Base-by-base conservation (phyloP, 2,329 filamentous ascomycete genomes). In the Pezizomycotina sp. region DNA sequence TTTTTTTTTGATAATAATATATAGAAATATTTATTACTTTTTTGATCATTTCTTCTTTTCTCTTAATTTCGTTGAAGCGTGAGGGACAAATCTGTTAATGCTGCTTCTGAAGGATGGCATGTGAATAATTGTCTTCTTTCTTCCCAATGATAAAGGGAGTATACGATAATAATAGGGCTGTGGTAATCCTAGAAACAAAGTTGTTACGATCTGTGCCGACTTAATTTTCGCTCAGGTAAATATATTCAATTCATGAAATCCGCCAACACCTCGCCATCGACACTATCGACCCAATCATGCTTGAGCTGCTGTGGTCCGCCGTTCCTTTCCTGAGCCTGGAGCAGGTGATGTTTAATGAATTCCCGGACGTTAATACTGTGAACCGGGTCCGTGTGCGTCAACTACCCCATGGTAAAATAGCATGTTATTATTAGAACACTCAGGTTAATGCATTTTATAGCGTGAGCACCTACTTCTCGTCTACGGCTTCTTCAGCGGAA, bases 191-290 rank as follows among this genome's bases (percentile, higher is more conserved):
- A n/a, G n/a, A n/a, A n/a, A n/a, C n/a, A n/a, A n/a, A n/a, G n/a
- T n/a, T n/a, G n/a, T n/a, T n/a, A n/a, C n/a, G n/a, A n/a, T n/a
- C n/a, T n/a, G n/a, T n/a, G n/a, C n/a, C n/a, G n/a, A n/a, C n/a
- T n/a, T 25, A n/a, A 25, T 25, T 8, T 8, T 25, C 22, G 22
- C 22, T 25, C n/a, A 8, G 20, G 68, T n/a, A n/a, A n/a, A n/a
- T n/a, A n/a, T n/a, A n/a, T n/a, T n/a, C n/a, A 44, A 25, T 50
- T 50, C 47, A 63, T 58, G 52, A 83, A 86, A n/a, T 64, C 68
- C 7, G 61, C 61, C 43, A 86, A 49, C 10, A 84, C 68, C 41
- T 83, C 73, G 48, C 64, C 65, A 55, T 89, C 80, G 16, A 89
- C 77, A 45, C 83, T 78, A n/a, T 64, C 64, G 9, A 72, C 57